These are phyloP conservation scores for Aspergillus aculeatinus DNA, from an alignment of 2,329 filamentous ascomycete species.

Conservation along the genomic window DNA sequence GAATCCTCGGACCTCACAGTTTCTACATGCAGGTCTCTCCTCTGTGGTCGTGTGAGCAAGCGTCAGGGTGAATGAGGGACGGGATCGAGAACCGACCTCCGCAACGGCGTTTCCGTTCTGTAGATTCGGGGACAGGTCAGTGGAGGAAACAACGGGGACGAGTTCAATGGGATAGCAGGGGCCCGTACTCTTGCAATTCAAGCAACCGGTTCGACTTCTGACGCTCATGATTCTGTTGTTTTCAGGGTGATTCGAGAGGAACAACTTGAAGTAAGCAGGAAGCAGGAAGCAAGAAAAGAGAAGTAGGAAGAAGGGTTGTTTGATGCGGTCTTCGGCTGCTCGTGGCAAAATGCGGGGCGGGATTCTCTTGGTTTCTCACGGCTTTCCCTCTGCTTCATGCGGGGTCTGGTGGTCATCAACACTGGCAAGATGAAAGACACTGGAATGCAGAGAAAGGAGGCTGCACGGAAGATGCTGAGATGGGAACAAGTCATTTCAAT, in stretches of 20 bases:
- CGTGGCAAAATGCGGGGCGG: background rate
- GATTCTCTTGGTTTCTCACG: background rate
- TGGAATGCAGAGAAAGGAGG: background rate
- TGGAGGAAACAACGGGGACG: background rate
- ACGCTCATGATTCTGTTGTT: background rate
- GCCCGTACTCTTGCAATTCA: constrained; percentile 1
- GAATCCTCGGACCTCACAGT: background rate
- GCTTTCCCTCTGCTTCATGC: background rate
- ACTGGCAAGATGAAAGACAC: background rate
- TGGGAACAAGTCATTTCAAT: background rate
- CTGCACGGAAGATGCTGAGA: background rate
- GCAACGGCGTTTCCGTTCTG: constrained; percentile 5
- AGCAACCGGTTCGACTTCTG: constrained; percentile 2
- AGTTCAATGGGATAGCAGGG: background rate
- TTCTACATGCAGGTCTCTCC: constrained; percentile 1
- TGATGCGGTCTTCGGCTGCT: background rate
- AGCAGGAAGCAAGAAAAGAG: background rate
- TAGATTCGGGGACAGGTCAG: background rate
- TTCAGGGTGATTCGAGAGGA: background rate
- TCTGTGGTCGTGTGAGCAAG: background rate
- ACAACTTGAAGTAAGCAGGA: background rate
- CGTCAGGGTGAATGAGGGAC: background rate
- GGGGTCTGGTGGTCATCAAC: background rate
- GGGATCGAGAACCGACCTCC: background rate
- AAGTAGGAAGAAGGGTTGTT: background rate